Conservation (phyloP, 1,139 yeast species). For the Candida glucosophila region DNA sequence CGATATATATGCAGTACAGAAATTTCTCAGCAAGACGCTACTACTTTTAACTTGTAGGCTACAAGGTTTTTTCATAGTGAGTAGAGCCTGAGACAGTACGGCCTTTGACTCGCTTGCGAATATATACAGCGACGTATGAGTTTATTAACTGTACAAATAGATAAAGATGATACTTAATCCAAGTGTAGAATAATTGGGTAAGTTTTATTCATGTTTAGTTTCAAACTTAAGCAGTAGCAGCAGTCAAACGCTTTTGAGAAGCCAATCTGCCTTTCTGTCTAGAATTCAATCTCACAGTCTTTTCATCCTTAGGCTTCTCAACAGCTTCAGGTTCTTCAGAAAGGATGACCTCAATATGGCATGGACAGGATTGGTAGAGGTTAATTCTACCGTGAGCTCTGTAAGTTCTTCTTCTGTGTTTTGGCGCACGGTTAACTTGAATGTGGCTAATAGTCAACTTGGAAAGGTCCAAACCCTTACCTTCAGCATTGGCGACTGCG, state of each 20-base stretch:
- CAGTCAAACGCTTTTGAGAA: slow-evolving; percentile 59
- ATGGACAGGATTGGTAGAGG: slow-evolving; percentile 97
- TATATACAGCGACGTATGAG: no score
- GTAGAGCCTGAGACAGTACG: no score
- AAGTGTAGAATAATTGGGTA: slow-evolving; percentile 7
- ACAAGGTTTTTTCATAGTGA: no score
- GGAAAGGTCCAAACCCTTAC: slow-evolving; percentile 95
- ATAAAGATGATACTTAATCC: slow-evolving; percentile 6
- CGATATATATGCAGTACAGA: no score
- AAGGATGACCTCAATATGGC: slow-evolving; percentile 96
- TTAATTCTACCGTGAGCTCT: slow-evolving; percentile 99
- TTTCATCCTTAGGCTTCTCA: slow-evolving; percentile 84
- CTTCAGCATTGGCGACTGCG: slow-evolving; percentile 99
- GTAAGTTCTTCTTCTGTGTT: slow-evolving; percentile 99
- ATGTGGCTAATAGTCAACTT: slow-evolving; percentile 94
- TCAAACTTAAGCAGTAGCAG: slow-evolving; percentile 15
- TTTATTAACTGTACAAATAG: slow-evolving; percentile 9
- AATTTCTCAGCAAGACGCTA: no score
- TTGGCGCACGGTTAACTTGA: slow-evolving; percentile 99
- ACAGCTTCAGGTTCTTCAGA: slow-evolving; percentile 94
- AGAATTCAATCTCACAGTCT: slow-evolving; percentile 72
- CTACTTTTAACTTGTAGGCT: no score
- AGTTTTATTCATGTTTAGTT: slow-evolving; percentile 5
- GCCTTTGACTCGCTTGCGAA: slow-evolving; percentile 1
- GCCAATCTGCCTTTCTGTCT: slow-evolving; percentile 94